phyloP scores from a whole-genome alignment of 306 rosid species.

The Casuarina equisetifolia region DNA sequence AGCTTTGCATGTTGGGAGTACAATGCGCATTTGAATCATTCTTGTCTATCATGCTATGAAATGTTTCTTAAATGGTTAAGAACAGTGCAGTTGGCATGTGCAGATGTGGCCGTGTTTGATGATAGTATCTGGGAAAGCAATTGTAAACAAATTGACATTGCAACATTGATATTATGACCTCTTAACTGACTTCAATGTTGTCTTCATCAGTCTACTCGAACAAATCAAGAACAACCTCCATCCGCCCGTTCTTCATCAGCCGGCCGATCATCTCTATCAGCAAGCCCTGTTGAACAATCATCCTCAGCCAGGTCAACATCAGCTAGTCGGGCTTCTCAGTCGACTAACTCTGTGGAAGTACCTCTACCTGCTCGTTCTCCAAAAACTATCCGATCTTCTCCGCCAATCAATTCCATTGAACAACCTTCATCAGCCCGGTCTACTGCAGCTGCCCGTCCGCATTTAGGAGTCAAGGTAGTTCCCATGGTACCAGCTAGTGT shows the following conservation, averaged over 20 bases:
- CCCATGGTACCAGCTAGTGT: conserved; percentile 71
- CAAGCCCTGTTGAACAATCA: conserved; percentile 47
- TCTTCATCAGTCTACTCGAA: conserved; percentile 48
- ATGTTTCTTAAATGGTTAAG: background rate
- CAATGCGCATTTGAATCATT: background rate
- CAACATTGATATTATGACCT: background rate
- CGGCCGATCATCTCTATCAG: conserved; percentile 29
- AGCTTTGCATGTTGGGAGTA: background rate
- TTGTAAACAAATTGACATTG: background rate
- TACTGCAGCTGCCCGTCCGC: conserved; percentile 43
- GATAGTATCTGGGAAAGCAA: background rate
- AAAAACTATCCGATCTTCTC: conserved; percentile 37
- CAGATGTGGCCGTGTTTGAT: background rate
- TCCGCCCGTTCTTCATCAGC: conserved; percentile 31
- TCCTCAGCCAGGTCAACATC: conserved; percentile 40
- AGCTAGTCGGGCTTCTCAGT: conserved; percentile 36
- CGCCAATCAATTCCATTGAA: conserved; percentile 30
- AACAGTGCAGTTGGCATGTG: background rate
- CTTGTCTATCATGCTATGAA: background rate
- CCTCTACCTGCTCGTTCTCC: conserved; percentile 56
- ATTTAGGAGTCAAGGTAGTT: conserved; percentile 51
- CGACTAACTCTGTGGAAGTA: conserved; percentile 29
- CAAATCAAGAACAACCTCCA: conserved; percentile 57
- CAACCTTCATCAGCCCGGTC: conserved; percentile 65
- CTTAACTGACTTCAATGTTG: conserved; percentile 4